Conservation (phyloP, 345 rosid species). For the Balakata baccata region DNA sequence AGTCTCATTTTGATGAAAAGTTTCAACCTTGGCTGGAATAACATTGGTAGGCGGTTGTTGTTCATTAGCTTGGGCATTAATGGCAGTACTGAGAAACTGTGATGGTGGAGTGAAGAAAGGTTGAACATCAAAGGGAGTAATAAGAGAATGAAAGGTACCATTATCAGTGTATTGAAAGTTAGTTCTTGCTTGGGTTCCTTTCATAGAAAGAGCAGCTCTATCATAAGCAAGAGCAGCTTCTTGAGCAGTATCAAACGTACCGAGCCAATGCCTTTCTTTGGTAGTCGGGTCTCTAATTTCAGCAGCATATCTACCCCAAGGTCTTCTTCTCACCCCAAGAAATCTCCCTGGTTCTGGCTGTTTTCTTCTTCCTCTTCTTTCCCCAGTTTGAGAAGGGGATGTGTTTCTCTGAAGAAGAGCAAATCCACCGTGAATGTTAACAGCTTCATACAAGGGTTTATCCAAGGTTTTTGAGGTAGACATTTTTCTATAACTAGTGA, state of each 20-base stretch:
- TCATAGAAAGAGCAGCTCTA: constrained; percentile 93
- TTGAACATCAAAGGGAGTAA: constrained; percentile 49
- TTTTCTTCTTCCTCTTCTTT: constrained; percentile 77
- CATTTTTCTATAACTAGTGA: constrained; percentile 9
- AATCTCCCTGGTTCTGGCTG: constrained; percentile 85
- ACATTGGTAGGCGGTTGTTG: constrained; percentile 17
- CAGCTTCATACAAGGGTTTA: constrained; percentile 31
- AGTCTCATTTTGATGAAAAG: constrained; percentile 15
- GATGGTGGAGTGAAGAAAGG: constrained; percentile 42
- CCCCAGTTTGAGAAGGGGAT: constrained; percentile 45
- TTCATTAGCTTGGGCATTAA: not conserved
- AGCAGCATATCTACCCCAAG: constrained; percentile 98
- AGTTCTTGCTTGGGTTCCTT: constrained; percentile 90
- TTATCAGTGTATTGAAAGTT: constrained; percentile 66
- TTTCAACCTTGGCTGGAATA: constrained; percentile 27
- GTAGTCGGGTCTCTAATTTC: constrained; percentile 95
- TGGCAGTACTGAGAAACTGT: constrained; percentile 17
- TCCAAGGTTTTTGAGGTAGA: constrained; percentile 32
- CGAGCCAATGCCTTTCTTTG: constrained; percentile 98
- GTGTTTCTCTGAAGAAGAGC: constrained; percentile 57
- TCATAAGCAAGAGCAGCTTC: constrained; percentile 98
- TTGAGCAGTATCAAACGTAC: constrained; percentile 95
- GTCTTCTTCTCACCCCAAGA: constrained; percentile 86
- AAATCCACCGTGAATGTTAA: constrained; percentile 39
- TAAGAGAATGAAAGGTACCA: constrained; percentile 43